phyloP scores from a whole-genome alignment of 768 basidiomycete species.

The Suillus variegatus region DNA sequence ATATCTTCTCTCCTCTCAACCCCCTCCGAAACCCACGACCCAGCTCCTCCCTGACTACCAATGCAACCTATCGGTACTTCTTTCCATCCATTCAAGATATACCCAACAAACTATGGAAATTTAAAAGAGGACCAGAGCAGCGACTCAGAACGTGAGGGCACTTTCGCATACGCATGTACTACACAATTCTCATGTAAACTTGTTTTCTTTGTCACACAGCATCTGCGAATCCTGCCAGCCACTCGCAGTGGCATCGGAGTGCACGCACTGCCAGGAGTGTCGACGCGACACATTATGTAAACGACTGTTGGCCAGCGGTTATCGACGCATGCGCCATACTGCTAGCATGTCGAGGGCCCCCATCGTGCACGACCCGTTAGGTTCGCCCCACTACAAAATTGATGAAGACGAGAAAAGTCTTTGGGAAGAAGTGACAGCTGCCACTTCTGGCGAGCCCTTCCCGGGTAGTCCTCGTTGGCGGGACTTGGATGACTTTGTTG shows the following conservation, averaged over 20 bases:
- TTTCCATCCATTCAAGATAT: slow-evolving; percentile 22
- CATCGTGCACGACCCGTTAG: neutral
- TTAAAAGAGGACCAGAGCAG: slow-evolving; percentile 7
- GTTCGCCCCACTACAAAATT: slow-evolving; percentile 9
- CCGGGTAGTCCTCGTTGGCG: slow-evolving; percentile 11
- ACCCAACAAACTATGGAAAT: slow-evolving; percentile 19
- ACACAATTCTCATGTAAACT: slow-evolving; percentile 5
- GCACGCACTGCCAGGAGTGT: slow-evolving; percentile 30
- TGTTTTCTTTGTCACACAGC: slow-evolving; percentile 12
- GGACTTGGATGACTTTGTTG: slow-evolving; percentile 14
- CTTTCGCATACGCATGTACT: neutral
- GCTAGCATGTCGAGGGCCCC: slow-evolving; percentile 7
- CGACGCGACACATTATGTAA: slow-evolving; percentile 30
- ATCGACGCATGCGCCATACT: slow-evolving; percentile 13
- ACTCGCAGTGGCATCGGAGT: slow-evolving; percentile 19
- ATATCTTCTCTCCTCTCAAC: slow-evolving; percentile 31
- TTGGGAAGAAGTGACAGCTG: slow-evolving; percentile 31
- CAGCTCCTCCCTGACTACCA: slow-evolving; percentile 15
- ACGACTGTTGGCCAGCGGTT: slow-evolving; percentile 22
- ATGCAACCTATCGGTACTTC: slow-evolving; percentile 19
- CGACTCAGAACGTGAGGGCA: slow-evolving; percentile 30
- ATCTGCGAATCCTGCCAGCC: slow-evolving; percentile 27
- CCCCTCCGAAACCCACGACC: slow-evolving; percentile 27
- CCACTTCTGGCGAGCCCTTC: slow-evolving; percentile 20
- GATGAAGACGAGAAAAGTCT: slow-evolving; percentile 29